Evolutionary conservation across 1,284 basidiomycete genomes (phyloP), one percentile per base, ranked within the genome.

Genomic region (Papiliotrema laurentii): DNA sequence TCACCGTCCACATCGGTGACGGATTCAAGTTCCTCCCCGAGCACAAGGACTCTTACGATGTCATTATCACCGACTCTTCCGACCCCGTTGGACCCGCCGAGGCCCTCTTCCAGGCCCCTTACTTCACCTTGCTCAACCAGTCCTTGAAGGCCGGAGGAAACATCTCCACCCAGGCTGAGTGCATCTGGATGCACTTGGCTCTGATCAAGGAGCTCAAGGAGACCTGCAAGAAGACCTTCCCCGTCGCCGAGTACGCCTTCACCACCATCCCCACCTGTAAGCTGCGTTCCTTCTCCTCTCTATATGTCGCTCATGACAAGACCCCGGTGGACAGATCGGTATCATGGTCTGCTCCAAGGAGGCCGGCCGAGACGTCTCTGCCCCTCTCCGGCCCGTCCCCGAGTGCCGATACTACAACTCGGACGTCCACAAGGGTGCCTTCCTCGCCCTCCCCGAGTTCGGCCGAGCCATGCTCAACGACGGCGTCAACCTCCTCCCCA

Each of bases 41-140:
- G 55, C 87, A 94, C 75, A 82, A 87, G 66, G 80, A 84, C 58
- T 84, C 86, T 56, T 99, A 97, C 82, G 94, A 99, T 71, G 90
- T 89, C 58, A 97, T 98, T 79, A 88, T 98, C 78, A 98, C 91
- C 59, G 94, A 98, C 75, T 97, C 93, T 33, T 97, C 93, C 22
- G 96, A 98, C 75, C 94, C 96, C 41, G 92, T 97, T 53, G 94
- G 96, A 35, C 94, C 94, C 39, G 94, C 94, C 45, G 86, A 86
- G 52, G 83, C 88, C 25, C 85, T 98, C 59, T 98, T 98, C 82
- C 83, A 98, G 77, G 89, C 92, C 73, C 89, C 93, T 1, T 98
- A 97, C 82, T 99, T 97, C 78, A 82, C 91, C 70, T 84, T 98
- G 43, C 82, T 98, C 55, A 83, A 90, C 69, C 85, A 89, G 60